Evolutionary conservation across 345 rosid species (phyloP).

Genomic region (Hirschfeldia incana): DNA sequence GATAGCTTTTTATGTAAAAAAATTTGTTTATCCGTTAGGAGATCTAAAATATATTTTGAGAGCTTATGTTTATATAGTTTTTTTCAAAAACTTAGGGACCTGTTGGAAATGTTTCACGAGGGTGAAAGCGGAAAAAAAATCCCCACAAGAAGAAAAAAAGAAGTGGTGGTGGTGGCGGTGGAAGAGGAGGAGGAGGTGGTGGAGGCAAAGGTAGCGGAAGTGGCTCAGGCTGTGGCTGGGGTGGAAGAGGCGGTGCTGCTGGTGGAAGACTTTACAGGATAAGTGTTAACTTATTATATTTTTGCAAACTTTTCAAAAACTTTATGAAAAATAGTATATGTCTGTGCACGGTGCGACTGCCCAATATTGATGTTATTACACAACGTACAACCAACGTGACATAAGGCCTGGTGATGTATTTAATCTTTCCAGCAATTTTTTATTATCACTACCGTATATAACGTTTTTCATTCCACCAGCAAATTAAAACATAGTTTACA

Average conservation of each 20-base stretch:
- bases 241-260: not conserved
- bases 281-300: not conserved
- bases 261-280: not conserved
- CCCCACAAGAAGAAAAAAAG: not conserved
- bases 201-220: not conserved
- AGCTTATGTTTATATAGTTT: too few relatives aligned
- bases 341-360: constrained; percentile 33
- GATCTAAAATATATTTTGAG: too few relatives aligned
- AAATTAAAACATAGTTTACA: too few relatives aligned
- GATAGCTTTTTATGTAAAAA: too few relatives aligned
- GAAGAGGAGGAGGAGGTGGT: not conserved
- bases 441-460: not conserved
- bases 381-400: constrained; percentile 43
- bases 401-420: constrained; percentile 31
- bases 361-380: constrained; percentile 33
- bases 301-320: not conserved
- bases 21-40: too few relatives aligned
- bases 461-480: not conserved
- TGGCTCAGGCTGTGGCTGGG: not conserved
- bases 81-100: too few relatives aligned
- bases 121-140: not conserved
- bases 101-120: too few relatives aligned
- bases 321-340: not conserved
- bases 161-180: not conserved
- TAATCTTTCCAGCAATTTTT: constrained; percentile 29